Evolutionary conservation across 176 grass and related monocot species (phyloP).

Genomic region (Cenchrus americanus): DNA sequence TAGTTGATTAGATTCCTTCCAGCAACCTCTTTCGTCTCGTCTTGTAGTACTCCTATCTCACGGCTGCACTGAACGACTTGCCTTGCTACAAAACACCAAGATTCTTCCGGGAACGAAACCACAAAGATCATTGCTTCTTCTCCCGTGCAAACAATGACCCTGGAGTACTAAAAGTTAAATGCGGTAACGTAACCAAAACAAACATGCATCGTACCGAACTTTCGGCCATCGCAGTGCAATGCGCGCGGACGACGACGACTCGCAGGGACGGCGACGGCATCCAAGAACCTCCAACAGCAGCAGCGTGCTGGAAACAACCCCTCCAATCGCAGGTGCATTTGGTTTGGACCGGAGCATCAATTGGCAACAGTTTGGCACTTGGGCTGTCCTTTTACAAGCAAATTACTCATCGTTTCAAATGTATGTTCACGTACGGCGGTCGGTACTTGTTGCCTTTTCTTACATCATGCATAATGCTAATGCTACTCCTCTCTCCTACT

Average conservation of each 20-base stretch:
- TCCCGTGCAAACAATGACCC: not conserved
- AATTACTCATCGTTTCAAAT: not conserved
- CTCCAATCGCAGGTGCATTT: not conserved
- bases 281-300: conserved; percentile 27
- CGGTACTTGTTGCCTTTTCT: not conserved
- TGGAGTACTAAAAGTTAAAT: not conserved
- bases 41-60: not conserved
- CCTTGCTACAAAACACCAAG: not conserved
- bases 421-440: not conserved
- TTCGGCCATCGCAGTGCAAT: not conserved
- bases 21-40: not conserved
- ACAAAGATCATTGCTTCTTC: not conserved
- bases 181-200: not conserved
- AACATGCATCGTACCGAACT: not conserved
- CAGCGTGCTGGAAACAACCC: not conserved
- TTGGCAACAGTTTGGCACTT: not conserved
- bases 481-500: not conserved
- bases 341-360: not conserved
- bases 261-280: not conserved
- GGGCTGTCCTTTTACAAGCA: not conserved
- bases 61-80: not conserved
- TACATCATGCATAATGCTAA: not conserved
- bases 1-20: not conserved
- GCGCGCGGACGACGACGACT: not conserved
- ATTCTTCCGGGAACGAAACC: not conserved